A percentile compares a stretch with the other conserved stretches of the same genome.
Conservation (phyloP, 257 asterid genomes). For the Penstemon eatonii region DNA sequence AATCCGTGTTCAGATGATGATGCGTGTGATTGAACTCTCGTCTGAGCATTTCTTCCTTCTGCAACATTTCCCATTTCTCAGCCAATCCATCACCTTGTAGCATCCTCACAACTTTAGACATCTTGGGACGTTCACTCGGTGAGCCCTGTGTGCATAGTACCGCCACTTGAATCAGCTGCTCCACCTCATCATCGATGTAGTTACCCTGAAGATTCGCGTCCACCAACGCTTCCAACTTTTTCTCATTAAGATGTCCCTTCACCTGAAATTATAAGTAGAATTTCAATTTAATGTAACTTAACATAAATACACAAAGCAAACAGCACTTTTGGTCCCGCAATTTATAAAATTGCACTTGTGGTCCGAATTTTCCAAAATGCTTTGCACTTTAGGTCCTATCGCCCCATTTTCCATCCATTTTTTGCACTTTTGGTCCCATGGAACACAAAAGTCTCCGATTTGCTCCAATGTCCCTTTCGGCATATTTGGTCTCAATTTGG, state of each 20-base stretch:
- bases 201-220: slow-evolving; percentile 28
- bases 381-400: no score
- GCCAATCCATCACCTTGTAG: slow-evolving; percentile 49
- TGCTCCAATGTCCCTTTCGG: no score
- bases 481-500: no score
- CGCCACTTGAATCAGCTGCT: slow-evolving; percentile 44
- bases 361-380: no score
- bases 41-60: slow-evolving; percentile 41
- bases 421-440: no score
- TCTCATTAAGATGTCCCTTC: slow-evolving; percentile 36
- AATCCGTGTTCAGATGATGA: slow-evolving; percentile 32
- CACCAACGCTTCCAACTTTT: slow-evolving; percentile 37
- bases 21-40: slow-evolving; percentile 31
- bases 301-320: no score
- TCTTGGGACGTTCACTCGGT: slow-evolving; percentile 41
- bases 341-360: no score
- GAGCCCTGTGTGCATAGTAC: slow-evolving; percentile 42
- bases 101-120: slow-evolving; percentile 50
- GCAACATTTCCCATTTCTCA: slow-evolving; percentile 49
- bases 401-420: no score
- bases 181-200: slow-evolving; percentile 33
- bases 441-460: no score
- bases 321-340: no score
- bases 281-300: no score
- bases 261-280: slow-evolving; percentile 26